phyloP scores from a whole-genome alignment of 2,329 filamentous ascomycete species.

The Fusarium pseudoanthophilum region DNA sequence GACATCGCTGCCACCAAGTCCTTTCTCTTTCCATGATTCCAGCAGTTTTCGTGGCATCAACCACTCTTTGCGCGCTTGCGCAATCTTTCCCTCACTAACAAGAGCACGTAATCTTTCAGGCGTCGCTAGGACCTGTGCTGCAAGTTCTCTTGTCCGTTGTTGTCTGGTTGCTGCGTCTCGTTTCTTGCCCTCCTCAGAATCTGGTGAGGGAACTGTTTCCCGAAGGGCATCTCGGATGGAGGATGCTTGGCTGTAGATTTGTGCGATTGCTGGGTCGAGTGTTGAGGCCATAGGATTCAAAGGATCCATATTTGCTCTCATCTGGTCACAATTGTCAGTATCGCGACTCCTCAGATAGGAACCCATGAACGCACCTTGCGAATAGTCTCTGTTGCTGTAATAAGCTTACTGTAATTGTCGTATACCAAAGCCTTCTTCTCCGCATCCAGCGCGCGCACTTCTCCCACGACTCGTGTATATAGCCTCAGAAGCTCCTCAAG shows the following conservation, averaged over 20 bases:
- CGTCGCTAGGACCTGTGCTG: constrained; percentile 69
- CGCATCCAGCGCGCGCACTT: constrained; percentile 90
- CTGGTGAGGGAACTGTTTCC: constrained; percentile 58
- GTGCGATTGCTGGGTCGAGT: constrained; percentile 76
- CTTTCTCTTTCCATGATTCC: constrained; percentile 63
- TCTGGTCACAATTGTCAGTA: constrained; percentile 54
- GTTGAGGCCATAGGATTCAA: constrained; percentile 78
- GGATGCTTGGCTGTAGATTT: constrained; percentile 74
- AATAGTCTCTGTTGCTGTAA: constrained; percentile 96
- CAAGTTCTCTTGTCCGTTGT: constrained; percentile 64
- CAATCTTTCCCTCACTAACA: constrained; percentile 66
- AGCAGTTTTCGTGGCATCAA: constrained; percentile 63
- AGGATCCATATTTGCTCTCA: constrained; percentile 85
- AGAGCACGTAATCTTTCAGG: constrained; percentile 69
- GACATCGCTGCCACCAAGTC: constrained; percentile 66
- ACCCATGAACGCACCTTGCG: constrained; percentile 64
- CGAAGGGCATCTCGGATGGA: constrained; percentile 65
- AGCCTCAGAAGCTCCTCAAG: constrained; percentile 75
- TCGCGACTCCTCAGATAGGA: too few relatives aligned
- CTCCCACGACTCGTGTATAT: constrained; percentile 78
- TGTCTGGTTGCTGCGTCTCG: constrained; percentile 48
- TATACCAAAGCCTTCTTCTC: constrained; percentile 98
- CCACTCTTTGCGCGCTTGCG: constrained; percentile 70
- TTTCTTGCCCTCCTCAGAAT: constrained; percentile 52
- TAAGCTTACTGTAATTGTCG: constrained; percentile 97